A percentile compares a stretch with the other conserved stretches of the same genome.
Evolutionary conservation across 495 filamentous ascomycete species (phyloP).

Genomic region (Aspergillus nidulans): DNA sequence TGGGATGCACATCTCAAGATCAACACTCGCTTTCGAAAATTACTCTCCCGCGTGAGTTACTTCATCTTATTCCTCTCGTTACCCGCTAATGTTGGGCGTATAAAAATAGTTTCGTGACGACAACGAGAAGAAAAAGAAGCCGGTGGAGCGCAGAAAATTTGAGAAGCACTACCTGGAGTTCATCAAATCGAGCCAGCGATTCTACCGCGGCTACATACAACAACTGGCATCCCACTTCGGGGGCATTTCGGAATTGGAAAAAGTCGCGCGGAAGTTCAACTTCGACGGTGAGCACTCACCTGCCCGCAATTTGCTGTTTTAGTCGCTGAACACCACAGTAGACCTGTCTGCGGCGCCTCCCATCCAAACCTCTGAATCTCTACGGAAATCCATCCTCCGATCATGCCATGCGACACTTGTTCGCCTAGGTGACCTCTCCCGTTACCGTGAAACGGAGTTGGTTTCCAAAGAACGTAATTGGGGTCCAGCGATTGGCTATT

Average conservation of each 20-base stretch:
- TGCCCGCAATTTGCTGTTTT: constrained; percentile 2
- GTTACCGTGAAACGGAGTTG: constrained; percentile 76
- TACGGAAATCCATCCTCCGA: constrained; percentile 54
- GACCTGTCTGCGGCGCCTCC: constrained; percentile 35
- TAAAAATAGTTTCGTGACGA: constrained; percentile 43
- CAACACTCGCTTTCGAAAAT: constrained; percentile 70
- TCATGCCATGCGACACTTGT: constrained; percentile 84
- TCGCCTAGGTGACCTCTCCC: constrained; percentile 82
- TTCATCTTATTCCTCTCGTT: background rate
- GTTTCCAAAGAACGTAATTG: constrained; percentile 65
- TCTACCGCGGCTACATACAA: constrained; percentile 83
- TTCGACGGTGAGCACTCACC: constrained; percentile 45
- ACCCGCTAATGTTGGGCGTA: constrained; percentile 12
- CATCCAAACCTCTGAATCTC: constrained; percentile 38
- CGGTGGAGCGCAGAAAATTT: constrained; percentile 73
- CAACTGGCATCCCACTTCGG: constrained; percentile 66
- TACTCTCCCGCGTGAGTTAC: constrained; percentile 44
- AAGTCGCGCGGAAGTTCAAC: constrained; percentile 64
- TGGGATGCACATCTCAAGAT: constrained; percentile 78
- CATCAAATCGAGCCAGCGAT: constrained; percentile 78
- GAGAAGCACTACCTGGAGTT: constrained; percentile 76
- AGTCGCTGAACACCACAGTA: constrained; percentile 32
- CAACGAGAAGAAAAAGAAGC: constrained; percentile 58
- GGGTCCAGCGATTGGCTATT: constrained; percentile 78
- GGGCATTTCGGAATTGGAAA: constrained; percentile 67